Base-by-base conservation (phyloP, 164 flowering plant genomes). In the Berberis thunbergii region DNA sequence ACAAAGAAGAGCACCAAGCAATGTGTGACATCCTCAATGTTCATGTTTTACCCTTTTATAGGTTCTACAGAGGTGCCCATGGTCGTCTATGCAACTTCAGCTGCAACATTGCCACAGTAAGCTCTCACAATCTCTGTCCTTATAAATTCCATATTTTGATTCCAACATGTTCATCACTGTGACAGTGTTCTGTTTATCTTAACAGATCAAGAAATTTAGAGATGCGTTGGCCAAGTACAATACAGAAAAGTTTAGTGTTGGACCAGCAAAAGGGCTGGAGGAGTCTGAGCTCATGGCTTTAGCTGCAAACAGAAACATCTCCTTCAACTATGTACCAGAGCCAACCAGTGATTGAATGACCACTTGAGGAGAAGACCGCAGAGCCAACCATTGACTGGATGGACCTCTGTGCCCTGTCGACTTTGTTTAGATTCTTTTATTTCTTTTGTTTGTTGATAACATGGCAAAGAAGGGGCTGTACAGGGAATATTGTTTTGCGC, bases 41-140 rank as follows among this genome's bases (percentile, higher is more conserved):
- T 12, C 97, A 91, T 72, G 97, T 91, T 3, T 84, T 91, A 8
- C 97, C 92, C 41, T 91, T 91, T 77, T 91, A 88, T 70, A 79
- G 95, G 11, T 91, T 91, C 59, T 91, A 91, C 70, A 73, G 92
- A 78, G 97, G 97, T 6, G 84, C 92, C 58, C 83, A 83, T 43
- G 95, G 97, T 39, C 95, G 93, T 43, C 66, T 91, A 0, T 91
- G 97, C 70, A 88, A 95, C 80, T 91, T 91, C 62, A 91, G 97
- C 72, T 91, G 97, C 68, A 91, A 92, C 45, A 88, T 85, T 64
- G 91, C 97, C 68, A 91, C 97, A 71, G 97, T 90, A 61, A 72
- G 87, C 82, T 65, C 42, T 13, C 39, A 7, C 45, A 5, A 8
- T 39, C 41, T 55, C 58, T 6, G n/a, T 54, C 44, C 8, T 41